Percentiles rank a stretch among this genome's conserved stretches.
Conservation (phyloP, 2,329 filamentous ascomycete species). For the Cladosporium sp. region DNA sequence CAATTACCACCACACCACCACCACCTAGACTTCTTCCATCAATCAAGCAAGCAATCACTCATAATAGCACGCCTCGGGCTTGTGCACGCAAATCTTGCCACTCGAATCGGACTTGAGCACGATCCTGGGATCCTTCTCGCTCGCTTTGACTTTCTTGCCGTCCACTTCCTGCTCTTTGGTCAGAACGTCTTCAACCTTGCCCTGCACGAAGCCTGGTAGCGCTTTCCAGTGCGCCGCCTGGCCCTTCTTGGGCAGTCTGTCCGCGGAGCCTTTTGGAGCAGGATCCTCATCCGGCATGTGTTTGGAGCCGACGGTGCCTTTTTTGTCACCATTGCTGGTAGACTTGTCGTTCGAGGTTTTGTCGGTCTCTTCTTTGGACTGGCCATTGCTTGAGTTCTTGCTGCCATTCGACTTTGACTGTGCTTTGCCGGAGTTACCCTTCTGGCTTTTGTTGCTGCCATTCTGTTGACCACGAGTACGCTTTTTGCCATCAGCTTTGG, state of each 20-base stretch:
- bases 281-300: slow-evolving; percentile 34
- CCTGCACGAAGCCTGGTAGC: slow-evolving; percentile 42
- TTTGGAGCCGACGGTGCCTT: slow-evolving; percentile 32
- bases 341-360: background rate
- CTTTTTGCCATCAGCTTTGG: slow-evolving; percentile 27
- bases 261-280: slow-evolving; percentile 33
- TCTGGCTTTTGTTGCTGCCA: slow-evolving; percentile 38
- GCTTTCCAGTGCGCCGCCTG: slow-evolving; percentile 46
- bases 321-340: background rate
- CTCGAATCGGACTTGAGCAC: slow-evolving; percentile 42
- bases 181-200: slow-evolving; percentile 45
- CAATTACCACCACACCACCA: background rate
- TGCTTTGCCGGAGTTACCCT: slow-evolving; percentile 30
- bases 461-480: slow-evolving; percentile 33
- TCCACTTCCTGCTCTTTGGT: slow-evolving; percentile 43
- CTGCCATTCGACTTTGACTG: slow-evolving; percentile 22
- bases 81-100: slow-evolving; percentile 46
- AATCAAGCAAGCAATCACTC: slow-evolving; percentile 29
- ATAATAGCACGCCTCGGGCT: slow-evolving; percentile 46
- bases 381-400: slow-evolving; percentile 26
- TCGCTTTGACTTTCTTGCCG: slow-evolving; percentile 45
- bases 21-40: background rate
- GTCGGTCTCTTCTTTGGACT: slow-evolving; percentile 32
- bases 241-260: slow-evolving; percentile 43
- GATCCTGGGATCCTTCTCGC: slow-evolving; percentile 45